Evolutionary conservation across 768 basidiomycete genomes (phyloP).

Genomic region (Xerocomellus chrysenteron): DNA sequence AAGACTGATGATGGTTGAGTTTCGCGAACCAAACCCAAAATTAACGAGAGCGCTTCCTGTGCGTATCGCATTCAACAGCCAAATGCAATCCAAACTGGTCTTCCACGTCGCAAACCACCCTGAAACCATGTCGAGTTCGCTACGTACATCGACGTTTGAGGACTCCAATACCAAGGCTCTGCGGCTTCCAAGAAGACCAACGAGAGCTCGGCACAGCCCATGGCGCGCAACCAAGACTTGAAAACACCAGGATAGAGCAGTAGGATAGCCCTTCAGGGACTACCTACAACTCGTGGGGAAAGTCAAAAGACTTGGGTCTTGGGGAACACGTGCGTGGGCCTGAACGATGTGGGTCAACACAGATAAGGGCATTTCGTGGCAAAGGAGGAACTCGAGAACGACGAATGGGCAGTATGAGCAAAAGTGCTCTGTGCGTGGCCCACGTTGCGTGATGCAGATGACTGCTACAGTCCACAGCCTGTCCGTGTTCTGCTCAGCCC

Average conservation of each 20-base stretch:
- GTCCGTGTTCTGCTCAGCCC: conserved; percentile 46
- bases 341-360: conserved; percentile 27
- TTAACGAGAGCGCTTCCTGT: conserved; percentile 34
- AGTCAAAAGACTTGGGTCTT: conserved; percentile 45
- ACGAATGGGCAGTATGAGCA: conserved; percentile 31
- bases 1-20: conserved; percentile 17
- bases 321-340: conserved; percentile 42
- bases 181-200: conserved; percentile 16
- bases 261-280: conserved; percentile 10
- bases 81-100: conserved; percentile 17
- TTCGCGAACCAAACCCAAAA: conserved; percentile 11
- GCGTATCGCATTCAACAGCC: conserved; percentile 31
- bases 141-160: conserved; percentile 53
- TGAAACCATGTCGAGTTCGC: conserved; percentile 56
- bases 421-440: conserved; percentile 38
- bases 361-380: conserved; percentile 1
- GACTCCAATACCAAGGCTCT: conserved; percentile 36
- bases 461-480: conserved; percentile 11
- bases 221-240: conserved; percentile 50
- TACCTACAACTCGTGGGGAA: conserved; percentile 28
- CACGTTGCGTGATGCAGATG: conserved; percentile 10
- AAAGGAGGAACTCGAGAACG: conserved; percentile 21
- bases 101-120: conserved; percentile 30
- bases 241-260: conserved; percentile 54
- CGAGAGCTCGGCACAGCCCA: conserved; percentile 38